A percentile compares a stretch with the other conserved stretches of the same genome.
Conservation (phyloP, 768 basidiomycete species). For the Leucosporidium scottii region DNA sequence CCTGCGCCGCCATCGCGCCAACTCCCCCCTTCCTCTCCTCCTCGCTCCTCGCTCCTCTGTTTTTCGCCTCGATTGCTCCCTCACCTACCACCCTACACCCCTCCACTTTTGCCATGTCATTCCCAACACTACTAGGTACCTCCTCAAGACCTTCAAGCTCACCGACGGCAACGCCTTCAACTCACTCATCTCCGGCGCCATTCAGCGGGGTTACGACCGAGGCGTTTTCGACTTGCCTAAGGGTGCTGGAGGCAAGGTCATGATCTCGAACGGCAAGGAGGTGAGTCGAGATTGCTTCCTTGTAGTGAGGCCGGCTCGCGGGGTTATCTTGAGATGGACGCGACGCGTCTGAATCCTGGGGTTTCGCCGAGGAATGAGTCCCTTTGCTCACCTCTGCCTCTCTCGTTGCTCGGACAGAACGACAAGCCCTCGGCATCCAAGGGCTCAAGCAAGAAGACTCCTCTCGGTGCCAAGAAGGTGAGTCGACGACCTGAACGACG, state of each 20-base stretch:
- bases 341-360: too few relatives aligned
- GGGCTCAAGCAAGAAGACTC: constrained; percentile 8
- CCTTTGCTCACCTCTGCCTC: not conserved
- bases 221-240: constrained; percentile 79
- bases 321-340: too few relatives aligned
- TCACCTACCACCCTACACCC: not conserved
- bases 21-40: not conserved
- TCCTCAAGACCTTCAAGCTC: constrained; percentile 74
- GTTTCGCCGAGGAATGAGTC: too few relatives aligned
- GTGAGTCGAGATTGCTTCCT: constrained; percentile 43
- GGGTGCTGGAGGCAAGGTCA: constrained; percentile 71
- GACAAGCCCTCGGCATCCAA: constrained; percentile 41
- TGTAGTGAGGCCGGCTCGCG: too few relatives aligned
- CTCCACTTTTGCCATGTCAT: constrained; percentile 2
- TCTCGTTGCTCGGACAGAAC: not conserved
- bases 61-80: not conserved
- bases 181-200: constrained; percentile 70
- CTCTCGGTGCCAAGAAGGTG: constrained; percentile 17
- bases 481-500: not conserved
- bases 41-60: not conserved
- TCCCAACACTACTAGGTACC: constrained; percentile 52
- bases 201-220: constrained; percentile 73
- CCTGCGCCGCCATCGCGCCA: not conserved
- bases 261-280: constrained; percentile 63
- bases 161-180: constrained; percentile 69